These are phyloP conservation scores for Colletotrichum sp. DNA, from an alignment of 2,329 filamentous ascomycete genomes.

Conservation along the genomic window DNA sequence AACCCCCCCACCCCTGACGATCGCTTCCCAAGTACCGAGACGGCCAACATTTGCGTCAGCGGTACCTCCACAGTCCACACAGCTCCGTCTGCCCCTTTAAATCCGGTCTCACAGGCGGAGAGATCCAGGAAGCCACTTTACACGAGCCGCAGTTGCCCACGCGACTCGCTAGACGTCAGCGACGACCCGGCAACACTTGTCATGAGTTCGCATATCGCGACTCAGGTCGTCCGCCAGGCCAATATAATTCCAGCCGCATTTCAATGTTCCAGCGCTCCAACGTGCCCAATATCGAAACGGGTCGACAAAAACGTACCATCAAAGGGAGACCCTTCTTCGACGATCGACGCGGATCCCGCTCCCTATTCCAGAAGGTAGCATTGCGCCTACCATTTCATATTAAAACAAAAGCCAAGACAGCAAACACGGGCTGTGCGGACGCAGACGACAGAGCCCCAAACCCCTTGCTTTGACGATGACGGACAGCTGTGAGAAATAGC, in stretches of 20 bases:
- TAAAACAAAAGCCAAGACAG: not conserved
- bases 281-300: not conserved
- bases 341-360: not conserved
- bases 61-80: not conserved
- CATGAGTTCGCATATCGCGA: not conserved
- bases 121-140: not conserved
- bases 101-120: not conserved
- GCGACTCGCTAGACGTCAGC: not conserved
- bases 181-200: not conserved
- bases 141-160: not conserved
- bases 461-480: not conserved
- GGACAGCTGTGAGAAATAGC: not conserved
- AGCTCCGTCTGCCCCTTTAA: not conserved
- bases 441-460: not conserved
- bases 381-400: not conserved
- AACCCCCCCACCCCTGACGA: not conserved
- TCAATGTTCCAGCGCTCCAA: not conserved
- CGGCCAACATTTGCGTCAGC: not conserved
- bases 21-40: not conserved
- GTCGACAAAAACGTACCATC: not conserved
- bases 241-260: not conserved
- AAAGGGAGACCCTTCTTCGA: not conserved
- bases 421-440: not conserved
- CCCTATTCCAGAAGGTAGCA: constrained; percentile 1
- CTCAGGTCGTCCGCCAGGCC: not conserved